Base-by-base conservation (phyloP, 768 basidiomycete species). In the Hysterangium stoloniferum region DNA sequence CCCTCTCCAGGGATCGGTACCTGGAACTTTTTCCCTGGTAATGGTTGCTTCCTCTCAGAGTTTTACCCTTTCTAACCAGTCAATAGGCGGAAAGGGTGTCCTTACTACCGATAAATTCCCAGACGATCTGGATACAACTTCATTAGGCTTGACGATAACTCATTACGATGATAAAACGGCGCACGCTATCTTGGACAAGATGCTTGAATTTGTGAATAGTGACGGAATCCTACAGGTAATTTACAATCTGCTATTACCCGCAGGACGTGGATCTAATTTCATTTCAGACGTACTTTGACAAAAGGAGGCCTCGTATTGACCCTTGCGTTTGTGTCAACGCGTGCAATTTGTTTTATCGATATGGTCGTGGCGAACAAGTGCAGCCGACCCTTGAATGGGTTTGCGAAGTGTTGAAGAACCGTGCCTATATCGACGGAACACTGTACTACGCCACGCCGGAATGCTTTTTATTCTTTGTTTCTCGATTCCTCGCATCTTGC, bases 61-160 rank as follows among this genome's bases (percentile, higher is more conserved):
- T n/a, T n/a, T n/a, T n/a, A n/a, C n/a, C n/a, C n/a, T n/a, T n/a
- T n/a, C n/a, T n/a, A n/a, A n/a, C n/a, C n/a, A n/a, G n/a, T n/a
- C n/a, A n/a, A n/a, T n/a, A n/a, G n/a, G n/a, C n/a, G n/a, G n/a
- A n/a, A n/a, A n/a, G n/a, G n/a, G n/a, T n/a, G n/a, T n/a, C n/a
- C n/a, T n/a, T n/a, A n/a, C n/a, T n/a, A n/a, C n/a, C n/a, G n/a
- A n/a, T n/a, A n/a, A n/a, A n/a, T n/a, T n/a, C n/a, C n/a, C n/a
- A 11, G 25, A 66, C 52, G 80, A 82, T 60, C 61, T 79, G 24
- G 79, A 80, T 54, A 80, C 78, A 0, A 80, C 80, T 0, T 77
- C 80, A 4, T 48, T 81, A 9, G 78, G 64, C 13, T 61, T 79
- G 24, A 75, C 71, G 1, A 34, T 34, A 34, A 62, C 69, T 25